These are phyloP conservation scores for Cudoniella acicularis DNA, from an alignment of 495 filamentous ascomycete species.

Conservation along the genomic window DNA sequence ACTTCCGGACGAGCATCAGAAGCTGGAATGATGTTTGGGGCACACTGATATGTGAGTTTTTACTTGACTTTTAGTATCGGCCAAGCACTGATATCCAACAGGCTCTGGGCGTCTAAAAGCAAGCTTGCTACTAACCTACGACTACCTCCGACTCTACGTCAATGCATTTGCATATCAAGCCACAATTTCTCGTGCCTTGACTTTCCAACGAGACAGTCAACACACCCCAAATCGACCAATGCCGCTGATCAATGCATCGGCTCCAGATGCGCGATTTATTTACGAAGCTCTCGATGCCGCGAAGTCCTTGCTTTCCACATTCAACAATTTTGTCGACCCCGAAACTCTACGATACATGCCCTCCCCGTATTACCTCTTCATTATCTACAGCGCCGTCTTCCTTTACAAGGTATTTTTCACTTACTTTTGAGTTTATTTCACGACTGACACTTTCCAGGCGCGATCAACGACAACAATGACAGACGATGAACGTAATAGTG, in stretches of 20 bases:
- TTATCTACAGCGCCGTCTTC: slow-evolving; percentile 33
- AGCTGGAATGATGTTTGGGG: slow-evolving; percentile 64
- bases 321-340: slow-evolving; percentile 52
- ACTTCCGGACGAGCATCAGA: slow-evolving; percentile 58
- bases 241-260: slow-evolving; percentile 37
- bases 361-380: slow-evolving; percentile 53
- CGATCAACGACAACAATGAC: slow-evolving; percentile 27
- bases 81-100: slow-evolving; percentile 12
- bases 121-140: slow-evolving; percentile 57
- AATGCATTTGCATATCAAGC: slow-evolving; percentile 67
- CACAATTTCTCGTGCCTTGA: slow-evolving; percentile 55
- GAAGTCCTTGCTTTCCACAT: slow-evolving; percentile 52
- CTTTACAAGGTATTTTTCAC: slow-evolving; percentile 20
- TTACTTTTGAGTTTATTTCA: neutral
- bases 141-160: slow-evolving; percentile 61
- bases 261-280: slow-evolving; percentile 60
- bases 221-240: slow-evolving; percentile 29
- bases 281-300: slow-evolving; percentile 62
- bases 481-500: slow-evolving; percentile 24
- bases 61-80: neutral
- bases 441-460: slow-evolving; percentile 9
- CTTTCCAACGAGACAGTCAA: slow-evolving; percentile 44
- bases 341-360: slow-evolving; percentile 57
- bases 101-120: slow-evolving; percentile 55
- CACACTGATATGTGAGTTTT: slow-evolving; percentile 46